Evolutionary conservation across 345 rosid species (phyloP).

Genomic region (Trapa bicornis): DNA sequence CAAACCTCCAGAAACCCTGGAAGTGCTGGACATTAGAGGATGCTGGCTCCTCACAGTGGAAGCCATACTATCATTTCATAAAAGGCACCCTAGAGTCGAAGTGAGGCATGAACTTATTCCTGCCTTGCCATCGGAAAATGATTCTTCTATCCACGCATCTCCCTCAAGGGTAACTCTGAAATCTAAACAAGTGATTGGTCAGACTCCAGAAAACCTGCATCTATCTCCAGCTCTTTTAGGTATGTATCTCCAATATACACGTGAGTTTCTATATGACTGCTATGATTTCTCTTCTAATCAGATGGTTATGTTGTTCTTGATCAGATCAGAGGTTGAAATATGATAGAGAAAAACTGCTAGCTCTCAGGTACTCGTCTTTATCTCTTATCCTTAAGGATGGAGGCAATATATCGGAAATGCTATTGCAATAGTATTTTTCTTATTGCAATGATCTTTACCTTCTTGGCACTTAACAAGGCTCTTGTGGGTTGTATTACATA

Average conservation of each 20-base stretch:
- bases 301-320: background rate
- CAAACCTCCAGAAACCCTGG: slow-evolving; percentile 40
- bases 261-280: background rate
- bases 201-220: slow-evolving; percentile 13
- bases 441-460: too few species aligned
- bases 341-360: slow-evolving; percentile 46
- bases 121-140: slow-evolving; percentile 3
- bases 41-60: slow-evolving; percentile 79
- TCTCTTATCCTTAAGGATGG: slow-evolving; percentile 14
- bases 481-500: too few species aligned
- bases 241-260: background rate
- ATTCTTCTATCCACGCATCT: background rate
- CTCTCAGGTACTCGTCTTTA: slow-evolving; percentile 32
- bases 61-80: slow-evolving; percentile 30
- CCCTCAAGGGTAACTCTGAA: background rate
- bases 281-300: background rate
- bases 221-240: slow-evolving; percentile 31
- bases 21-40: slow-evolving; percentile 59
- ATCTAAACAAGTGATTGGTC: background rate
- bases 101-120: slow-evolving; percentile 40
- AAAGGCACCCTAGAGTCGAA: slow-evolving; percentile 39
- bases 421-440: background rate
- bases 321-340: slow-evolving; percentile 83
- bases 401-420: slow-evolving; percentile 1
- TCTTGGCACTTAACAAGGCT: too few species aligned